Conservation (phyloP, 352 stramenopile genomes). For the Phytophthora fragariae region DNA sequence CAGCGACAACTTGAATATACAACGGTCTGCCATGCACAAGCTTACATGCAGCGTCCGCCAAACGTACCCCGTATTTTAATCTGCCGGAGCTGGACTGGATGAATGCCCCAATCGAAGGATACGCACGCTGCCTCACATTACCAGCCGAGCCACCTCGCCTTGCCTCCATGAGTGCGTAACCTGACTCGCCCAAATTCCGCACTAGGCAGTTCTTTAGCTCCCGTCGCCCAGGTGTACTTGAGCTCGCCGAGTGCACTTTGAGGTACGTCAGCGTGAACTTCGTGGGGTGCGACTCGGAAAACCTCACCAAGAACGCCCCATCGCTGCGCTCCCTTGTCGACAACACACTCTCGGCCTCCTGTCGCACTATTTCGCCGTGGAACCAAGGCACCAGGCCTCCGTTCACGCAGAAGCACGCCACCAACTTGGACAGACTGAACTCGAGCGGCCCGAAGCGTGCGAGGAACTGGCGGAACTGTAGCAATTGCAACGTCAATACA, state of each 20-base stretch:
- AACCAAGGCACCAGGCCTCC: constrained; percentile 79
- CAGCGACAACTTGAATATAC: background rate
- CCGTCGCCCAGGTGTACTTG: constrained; percentile 41
- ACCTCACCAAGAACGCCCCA: constrained; percentile 78
- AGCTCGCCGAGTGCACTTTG: constrained; percentile 59
- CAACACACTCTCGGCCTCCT: constrained; percentile 57
- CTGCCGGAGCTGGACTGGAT: constrained; percentile 64
- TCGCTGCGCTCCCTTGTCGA: constrained; percentile 43
- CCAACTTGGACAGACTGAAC: constrained; percentile 57
- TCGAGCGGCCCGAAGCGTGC: constrained; percentile 79
- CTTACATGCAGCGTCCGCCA: background rate
- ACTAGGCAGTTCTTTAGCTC: constrained; percentile 83
- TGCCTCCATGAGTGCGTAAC: constrained; percentile 65
- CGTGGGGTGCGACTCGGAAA: constrained; percentile 80
- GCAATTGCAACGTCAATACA: constrained; percentile 14
- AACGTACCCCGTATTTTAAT: constrained; percentile 68
- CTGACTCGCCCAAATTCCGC: constrained; percentile 55
- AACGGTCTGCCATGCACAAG: background rate
- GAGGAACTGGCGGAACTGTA: constrained; percentile 68
- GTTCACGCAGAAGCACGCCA: constrained; percentile 68
- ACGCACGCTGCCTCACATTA: constrained; percentile 46
- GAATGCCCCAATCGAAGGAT: constrained; percentile 71
- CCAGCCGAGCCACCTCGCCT: constrained; percentile 16
- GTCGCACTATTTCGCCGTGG: constrained; percentile 64
- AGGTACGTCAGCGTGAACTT: constrained; percentile 85